phyloP scores from a whole-genome alignment of 768 basidiomycete species.

The Phanerochaete sordida region DNA sequence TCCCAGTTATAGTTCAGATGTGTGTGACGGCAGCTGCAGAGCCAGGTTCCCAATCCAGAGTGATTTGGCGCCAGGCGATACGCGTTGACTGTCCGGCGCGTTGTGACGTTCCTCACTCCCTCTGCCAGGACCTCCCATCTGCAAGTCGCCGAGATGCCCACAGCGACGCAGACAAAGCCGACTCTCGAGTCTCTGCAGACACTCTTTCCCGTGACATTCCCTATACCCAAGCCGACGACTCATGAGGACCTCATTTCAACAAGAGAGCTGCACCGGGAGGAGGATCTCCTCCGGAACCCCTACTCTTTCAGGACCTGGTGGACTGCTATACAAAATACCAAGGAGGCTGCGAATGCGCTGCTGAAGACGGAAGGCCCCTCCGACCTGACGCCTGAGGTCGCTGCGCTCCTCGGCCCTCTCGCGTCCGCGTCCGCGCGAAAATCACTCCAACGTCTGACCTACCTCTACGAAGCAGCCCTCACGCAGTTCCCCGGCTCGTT shows the following conservation, averaged over 20 bases:
- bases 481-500: slow-evolving; percentile 84
- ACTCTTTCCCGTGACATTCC: slow-evolving; percentile 81
- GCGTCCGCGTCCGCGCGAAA: slow-evolving; percentile 68
- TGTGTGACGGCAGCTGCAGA: not conserved
- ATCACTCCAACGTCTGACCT: slow-evolving; percentile 79
- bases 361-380: slow-evolving; percentile 54
- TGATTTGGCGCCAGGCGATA: not conserved
- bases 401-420: slow-evolving; percentile 72
- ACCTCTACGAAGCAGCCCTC: slow-evolving; percentile 93
- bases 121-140: not conserved
- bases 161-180: slow-evolving; percentile 48
- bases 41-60: not conserved
- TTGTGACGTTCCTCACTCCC: not conserved
- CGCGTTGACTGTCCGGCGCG: not conserved
- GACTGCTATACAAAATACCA: slow-evolving; percentile 73
- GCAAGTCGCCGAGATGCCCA: slow-evolving; percentile 40
- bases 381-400: slow-evolving; percentile 46
- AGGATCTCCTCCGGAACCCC: slow-evolving; percentile 90
- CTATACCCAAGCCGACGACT: slow-evolving; percentile 76
- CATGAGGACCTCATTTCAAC: slow-evolving; percentile 72
- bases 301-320: slow-evolving; percentile 93
- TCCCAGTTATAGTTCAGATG: not conserved
- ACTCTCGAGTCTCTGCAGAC: slow-evolving; percentile 50
- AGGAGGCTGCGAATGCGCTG: slow-evolving; percentile 56
- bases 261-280: slow-evolving; percentile 83